A percentile compares a stretch with the other conserved stretches of the same genome.
phyloP scores from a whole-genome alignment of 306 rosid species.

The Quercus agrifolia region DNA sequence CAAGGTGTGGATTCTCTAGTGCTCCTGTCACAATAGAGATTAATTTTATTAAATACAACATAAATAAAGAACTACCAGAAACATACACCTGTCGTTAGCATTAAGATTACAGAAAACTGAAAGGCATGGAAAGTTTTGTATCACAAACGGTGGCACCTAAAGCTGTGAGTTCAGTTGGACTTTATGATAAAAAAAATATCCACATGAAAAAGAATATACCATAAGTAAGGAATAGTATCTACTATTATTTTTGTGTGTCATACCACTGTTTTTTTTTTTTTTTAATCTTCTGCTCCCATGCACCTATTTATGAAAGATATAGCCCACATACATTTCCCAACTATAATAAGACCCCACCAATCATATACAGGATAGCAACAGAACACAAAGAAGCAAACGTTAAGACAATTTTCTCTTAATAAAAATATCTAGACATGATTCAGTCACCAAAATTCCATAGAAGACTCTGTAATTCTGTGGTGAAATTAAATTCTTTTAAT shows the following conservation, averaged over 20 bases:
- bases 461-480: not conserved
- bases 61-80: not conserved
- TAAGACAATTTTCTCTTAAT: not conserved
- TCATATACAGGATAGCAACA: not conserved
- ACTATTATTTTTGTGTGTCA: not conserved
- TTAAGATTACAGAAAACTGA: not conserved
- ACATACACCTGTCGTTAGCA: not conserved
- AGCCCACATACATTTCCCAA: not conserved
- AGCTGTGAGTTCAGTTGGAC: not conserved
- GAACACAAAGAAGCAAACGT: not conserved
- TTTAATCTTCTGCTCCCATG: not conserved
- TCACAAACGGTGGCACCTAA: not conserved
- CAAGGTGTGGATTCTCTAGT: constrained; percentile 94
- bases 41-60: not conserved
- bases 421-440: not conserved
- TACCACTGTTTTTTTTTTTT: not conserved
- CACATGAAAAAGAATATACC: not conserved
- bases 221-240: not conserved
- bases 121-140: not conserved
- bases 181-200: not conserved
- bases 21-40: constrained; percentile 48
- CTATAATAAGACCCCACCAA: not conserved
- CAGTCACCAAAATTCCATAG: not conserved
- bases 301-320: not conserved
- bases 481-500: not conserved